Evolutionary conservation across 2,329 filamentous ascomycete genomes (phyloP), one percentile per base, ranked within the genome.

Genomic region (Elsinoe ampelina): DNA sequence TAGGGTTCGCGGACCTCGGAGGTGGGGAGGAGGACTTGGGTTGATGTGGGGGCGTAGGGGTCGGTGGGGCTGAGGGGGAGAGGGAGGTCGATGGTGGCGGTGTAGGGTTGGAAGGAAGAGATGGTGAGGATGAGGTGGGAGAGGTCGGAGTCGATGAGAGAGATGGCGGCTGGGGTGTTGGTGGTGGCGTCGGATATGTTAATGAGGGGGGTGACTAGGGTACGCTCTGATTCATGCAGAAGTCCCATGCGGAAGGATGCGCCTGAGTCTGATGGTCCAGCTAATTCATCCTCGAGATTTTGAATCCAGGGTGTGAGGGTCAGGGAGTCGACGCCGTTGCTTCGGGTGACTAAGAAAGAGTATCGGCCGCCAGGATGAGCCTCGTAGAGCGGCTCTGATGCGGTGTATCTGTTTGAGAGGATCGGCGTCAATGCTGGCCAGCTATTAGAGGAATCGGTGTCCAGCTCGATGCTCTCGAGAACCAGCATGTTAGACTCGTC

Each of bases 1-100:
- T 85, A 88, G 1, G 81, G 75, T 41, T 82, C 84, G 39, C 86
- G 81, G n/a, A 81, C 80, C 63, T 83, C 80, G 78, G 74, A 55
- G 78, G 68, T 20, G 75, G 77, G 59, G 13, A 67, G 58, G 19
- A 63, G 58, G 1, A 61, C 51, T n/a, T 59, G 61, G 26, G 55
- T 57, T n/a, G 55, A 39, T 35, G 56, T 45, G 30, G 56, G 61
- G 57, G 17, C 57, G 58, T n/a, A 64, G 61, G 58, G 59, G 17
- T 58, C 59, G 35, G 59, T 57, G 12, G 45, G 55, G 15, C 17
- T 58, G 5, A 63, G 57, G 6, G 66, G 56, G 58, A 70, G 71
- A 6, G 77, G 74, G 6, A 75, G 69, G 61, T 83, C 80, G 48
- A 80, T 74, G 54, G 72, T 68, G 3, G 74, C 78, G 30, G 75